Evolutionary conservation across 106 monocot species (phyloP).

Genomic region (Apostasia shenzhenica): DNA sequence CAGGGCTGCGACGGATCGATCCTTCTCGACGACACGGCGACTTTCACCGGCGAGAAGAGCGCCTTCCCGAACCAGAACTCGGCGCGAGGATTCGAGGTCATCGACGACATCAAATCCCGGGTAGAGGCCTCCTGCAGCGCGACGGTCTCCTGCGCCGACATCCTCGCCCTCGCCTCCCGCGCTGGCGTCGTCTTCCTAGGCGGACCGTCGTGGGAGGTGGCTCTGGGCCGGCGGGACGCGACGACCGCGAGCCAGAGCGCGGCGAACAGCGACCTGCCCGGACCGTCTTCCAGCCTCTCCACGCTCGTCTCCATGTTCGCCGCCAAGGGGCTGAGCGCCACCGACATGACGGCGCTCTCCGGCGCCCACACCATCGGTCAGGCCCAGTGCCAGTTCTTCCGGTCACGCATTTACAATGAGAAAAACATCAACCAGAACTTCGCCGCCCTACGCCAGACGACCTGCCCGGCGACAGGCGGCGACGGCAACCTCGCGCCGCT

Average conservation of each 20-base stretch:
- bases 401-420: constrained; percentile 20
- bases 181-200: constrained; percentile 27
- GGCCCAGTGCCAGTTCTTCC: constrained; percentile 21
- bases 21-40: constrained; percentile 31
- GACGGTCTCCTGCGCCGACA: constrained; percentile 47
- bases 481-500: constrained; percentile 12
- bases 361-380: constrained; percentile 43
- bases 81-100: constrained; percentile 34
- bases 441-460: background rate
- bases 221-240: constrained; percentile 23
- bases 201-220: constrained; percentile 29
- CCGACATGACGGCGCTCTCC: constrained; percentile 41
- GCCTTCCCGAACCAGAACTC: constrained; percentile 26
- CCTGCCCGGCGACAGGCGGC: constrained; percentile 11
- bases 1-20: constrained; percentile 40
- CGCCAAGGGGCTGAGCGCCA: constrained; percentile 13
- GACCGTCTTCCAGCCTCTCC: constrained; percentile 12
- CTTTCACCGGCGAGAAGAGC: constrained; percentile 31
- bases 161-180: constrained; percentile 36
- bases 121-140: constrained; percentile 21
- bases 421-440: constrained; percentile 21
- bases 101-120: constrained; percentile 30
- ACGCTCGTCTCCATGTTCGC: constrained; percentile 18
- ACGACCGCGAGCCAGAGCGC: constrained; percentile 19
- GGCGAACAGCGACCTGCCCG: constrained; percentile 20